A percentile compares a stretch with the other conserved stretches of the same genome.
Conservation (phyloP, 108 stramenopile species). For the Bacterosira constricta region DNA sequence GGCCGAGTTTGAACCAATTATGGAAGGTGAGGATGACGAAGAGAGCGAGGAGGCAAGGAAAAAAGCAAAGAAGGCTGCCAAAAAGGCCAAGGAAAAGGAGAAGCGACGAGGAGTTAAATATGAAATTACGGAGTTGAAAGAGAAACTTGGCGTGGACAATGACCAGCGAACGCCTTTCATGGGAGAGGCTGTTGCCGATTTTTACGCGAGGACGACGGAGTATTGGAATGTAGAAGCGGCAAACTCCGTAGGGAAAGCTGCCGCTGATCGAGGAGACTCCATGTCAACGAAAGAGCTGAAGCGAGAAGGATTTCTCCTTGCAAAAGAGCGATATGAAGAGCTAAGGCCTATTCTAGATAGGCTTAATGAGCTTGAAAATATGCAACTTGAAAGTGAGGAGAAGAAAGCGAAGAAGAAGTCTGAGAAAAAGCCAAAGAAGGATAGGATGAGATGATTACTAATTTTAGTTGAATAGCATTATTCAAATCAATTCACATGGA, state of each 20-base stretch:
- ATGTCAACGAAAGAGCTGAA: slow-evolving; percentile 78
- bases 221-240: slow-evolving; percentile 69
- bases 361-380: slow-evolving; percentile 57
- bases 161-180: slow-evolving; percentile 61
- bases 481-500: no score
- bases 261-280: slow-evolving; percentile 39
- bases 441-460: background rate
- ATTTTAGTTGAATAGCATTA: no score
- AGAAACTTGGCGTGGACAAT: slow-evolving; percentile 52
- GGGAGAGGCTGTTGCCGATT: slow-evolving; percentile 80
- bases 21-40: slow-evolving; percentile 51
- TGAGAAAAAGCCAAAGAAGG: slow-evolving; percentile 38
- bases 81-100: slow-evolving; percentile 48
- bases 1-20: background rate
- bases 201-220: slow-evolving; percentile 77
- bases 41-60: slow-evolving; percentile 40
- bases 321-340: slow-evolving; percentile 60
- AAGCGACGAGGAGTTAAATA: slow-evolving; percentile 52
- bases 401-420: slow-evolving; percentile 46
- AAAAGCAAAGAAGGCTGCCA: slow-evolving; percentile 48
- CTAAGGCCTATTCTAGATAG: slow-evolving; percentile 60
- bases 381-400: slow-evolving; percentile 38
- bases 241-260: slow-evolving; percentile 18
- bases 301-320: slow-evolving; percentile 77
- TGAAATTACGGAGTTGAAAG: slow-evolving; percentile 70